Evolutionary conservation across 805 yeast species (phyloP), one percentile per base, ranked within the genome.

Genomic region (Metschnikowia drakensbergensis): DNA sequence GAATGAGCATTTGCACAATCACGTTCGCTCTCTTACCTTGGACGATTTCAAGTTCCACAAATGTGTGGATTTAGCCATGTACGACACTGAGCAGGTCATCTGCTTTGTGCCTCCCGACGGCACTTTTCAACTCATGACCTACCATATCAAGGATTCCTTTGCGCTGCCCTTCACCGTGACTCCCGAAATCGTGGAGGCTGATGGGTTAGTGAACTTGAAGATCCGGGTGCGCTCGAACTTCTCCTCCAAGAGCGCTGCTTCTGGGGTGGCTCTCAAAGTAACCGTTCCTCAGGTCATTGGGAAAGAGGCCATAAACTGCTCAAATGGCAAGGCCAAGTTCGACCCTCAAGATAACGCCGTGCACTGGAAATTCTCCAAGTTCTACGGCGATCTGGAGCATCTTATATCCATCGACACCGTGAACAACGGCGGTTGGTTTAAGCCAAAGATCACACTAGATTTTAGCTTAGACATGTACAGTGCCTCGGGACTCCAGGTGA

Each of bases 21-120:
- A 60, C 9, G 48, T 64, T 34, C 46, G 63, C n/a, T 39, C 55
- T 11, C 86, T 83, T 4, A 59, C 74, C 0, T 67, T 90, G 8
- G 88, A 85, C 56, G 95, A 89, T 63, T 83, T 87, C 57, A 88
- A 85, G 54, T 86, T 89, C 66, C 96, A 89, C 65, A 92, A 88
- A 58, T 87, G 96, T 65, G 96, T 89, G 26, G 81, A 84, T 52
- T 71, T 88, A 48, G 79, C 80, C 49, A 77, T 80, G 55, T 88
- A 84, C 64, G 89, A 86, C 52, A 61, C 73, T 22, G 82, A 84
- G 26, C 71, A 86, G 36, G 68, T 79, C 25, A 84, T 90, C 49
- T 80, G 77, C 40, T 89, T 90, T 54, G 72, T 83, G 9, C 96
- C 96, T 2, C 96, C 96, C 1, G 96, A 89, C 66, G 96, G 96